Evolutionary conservation across 768 basidiomycete genomes (phyloP).

Genomic region (Mycena belliarum): DNA sequence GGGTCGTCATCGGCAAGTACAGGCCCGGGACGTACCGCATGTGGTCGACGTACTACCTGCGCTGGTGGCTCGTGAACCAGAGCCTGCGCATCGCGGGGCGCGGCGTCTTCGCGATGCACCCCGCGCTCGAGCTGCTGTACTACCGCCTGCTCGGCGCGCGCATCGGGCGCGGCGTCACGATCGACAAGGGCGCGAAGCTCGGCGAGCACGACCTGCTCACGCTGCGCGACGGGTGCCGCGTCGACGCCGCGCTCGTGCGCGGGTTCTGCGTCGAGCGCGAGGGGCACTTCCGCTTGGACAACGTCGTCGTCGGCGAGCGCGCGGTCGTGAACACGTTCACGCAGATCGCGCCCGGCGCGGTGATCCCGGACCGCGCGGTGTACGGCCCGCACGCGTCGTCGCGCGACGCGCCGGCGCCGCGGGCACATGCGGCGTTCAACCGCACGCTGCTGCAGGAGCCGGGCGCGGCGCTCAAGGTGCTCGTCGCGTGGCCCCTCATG

Average conservation of each 20-base stretch:
- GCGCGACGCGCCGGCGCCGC: slow-evolving; percentile 38
- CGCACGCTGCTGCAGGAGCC: slow-evolving; percentile 37
- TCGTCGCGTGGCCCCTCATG: slow-evolving; percentile 45
- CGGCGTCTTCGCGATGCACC: slow-evolving; percentile 43
- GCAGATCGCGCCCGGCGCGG: slow-evolving; percentile 42
- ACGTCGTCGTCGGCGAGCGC: slow-evolving; percentile 37
- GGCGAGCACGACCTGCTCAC: slow-evolving; percentile 48
- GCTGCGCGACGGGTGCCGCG: slow-evolving; percentile 43
- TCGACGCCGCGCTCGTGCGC: slow-evolving; percentile 41
- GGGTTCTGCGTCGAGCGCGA: slow-evolving; percentile 49
- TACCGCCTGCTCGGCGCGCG: slow-evolving; percentile 47
- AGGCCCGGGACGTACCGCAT: slow-evolving; percentile 38
- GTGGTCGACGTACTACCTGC: slow-evolving; percentile 27
- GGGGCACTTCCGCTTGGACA: slow-evolving; percentile 43
- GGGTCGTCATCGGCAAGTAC: slow-evolving; percentile 47
- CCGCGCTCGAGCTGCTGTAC: slow-evolving; percentile 39
- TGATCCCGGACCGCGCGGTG: slow-evolving; percentile 36
- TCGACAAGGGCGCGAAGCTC: slow-evolving; percentile 40
- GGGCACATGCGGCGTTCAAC: slow-evolving; percentile 40
- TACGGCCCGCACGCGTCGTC: slow-evolving; percentile 52
- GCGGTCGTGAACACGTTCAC: slow-evolving; percentile 46
- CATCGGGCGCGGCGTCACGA: slow-evolving; percentile 41
- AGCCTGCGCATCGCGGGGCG: slow-evolving; percentile 33
- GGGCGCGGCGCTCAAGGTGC: slow-evolving; percentile 30
- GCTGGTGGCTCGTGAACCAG: slow-evolving; percentile 21